Evolutionary conservation across 352 stramenopile species (phyloP).

Genomic region (Phytopythium litorale): DNA sequence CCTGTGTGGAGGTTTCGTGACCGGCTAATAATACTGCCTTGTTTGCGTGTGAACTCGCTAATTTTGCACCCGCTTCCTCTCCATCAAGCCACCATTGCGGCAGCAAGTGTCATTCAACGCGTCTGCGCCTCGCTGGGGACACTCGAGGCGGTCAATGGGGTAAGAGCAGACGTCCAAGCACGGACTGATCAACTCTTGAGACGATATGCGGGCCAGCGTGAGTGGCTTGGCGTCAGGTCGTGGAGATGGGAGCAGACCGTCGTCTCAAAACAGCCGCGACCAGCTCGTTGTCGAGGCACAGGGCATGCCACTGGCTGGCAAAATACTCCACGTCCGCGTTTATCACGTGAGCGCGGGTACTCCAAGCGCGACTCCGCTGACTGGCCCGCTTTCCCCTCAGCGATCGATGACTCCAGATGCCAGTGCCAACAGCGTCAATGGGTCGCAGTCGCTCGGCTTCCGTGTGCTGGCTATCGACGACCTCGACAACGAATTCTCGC

Average conservation of each 20-base stretch:
- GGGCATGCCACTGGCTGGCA: conserved; percentile 28
- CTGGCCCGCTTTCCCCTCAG: not conserved
- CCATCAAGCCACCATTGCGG: not conserved
- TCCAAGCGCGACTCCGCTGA: not conserved
- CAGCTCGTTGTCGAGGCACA: conserved; percentile 33
- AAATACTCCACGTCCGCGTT: conserved; percentile 29
- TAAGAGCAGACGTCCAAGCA: not conserved
- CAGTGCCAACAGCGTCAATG: not conserved
- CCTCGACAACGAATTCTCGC: conserved; percentile 59
- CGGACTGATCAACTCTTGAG: no score
- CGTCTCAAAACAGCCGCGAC: conserved; percentile 8
- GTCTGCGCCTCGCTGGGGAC: not conserved
- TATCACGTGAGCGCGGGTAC: conserved; percentile 18
- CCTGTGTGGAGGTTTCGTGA: not conserved
- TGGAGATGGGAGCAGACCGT: not conserved
- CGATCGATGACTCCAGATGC: not conserved
- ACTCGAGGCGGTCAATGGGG: not conserved
- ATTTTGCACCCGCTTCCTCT: not conserved
- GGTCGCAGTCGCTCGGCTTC: conserved; percentile 21
- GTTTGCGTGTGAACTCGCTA: not conserved
- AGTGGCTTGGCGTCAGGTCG: not conserved
- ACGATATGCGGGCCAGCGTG: not conserved
- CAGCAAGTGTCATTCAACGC: not conserved
- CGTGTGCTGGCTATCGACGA: conserved; percentile 57
- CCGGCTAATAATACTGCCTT: conserved; percentile 1